Evolutionary conservation across 345 rosid species (phyloP).

Genomic region (Fremontodendron californicum): DNA sequence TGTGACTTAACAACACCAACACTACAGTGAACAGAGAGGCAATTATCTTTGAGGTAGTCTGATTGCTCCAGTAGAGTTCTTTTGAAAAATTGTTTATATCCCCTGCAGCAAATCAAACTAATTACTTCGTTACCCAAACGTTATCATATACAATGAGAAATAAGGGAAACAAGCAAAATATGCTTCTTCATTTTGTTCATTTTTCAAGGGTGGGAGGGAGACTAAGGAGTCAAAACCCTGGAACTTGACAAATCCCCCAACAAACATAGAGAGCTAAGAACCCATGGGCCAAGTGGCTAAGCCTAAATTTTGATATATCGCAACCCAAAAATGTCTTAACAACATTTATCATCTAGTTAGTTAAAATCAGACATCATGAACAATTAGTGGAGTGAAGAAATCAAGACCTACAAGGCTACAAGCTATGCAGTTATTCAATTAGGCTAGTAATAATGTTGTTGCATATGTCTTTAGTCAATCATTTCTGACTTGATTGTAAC

Average conservation of each 20-base stretch:
- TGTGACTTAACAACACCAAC: slow-evolving; percentile 61
- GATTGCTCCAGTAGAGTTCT: slow-evolving; percentile 46
- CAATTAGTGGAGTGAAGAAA: background rate
- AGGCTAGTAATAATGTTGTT: background rate
- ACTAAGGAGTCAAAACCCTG: background rate
- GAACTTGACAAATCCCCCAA: background rate
- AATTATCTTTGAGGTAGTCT: slow-evolving; percentile 49
- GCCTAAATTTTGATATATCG: background rate
- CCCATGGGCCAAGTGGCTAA: background rate
- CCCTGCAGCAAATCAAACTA: slow-evolving; percentile 37
- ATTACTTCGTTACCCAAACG: background rate
- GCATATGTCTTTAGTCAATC: background rate
- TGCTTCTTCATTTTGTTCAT: background rate
- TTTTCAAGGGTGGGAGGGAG: background rate
- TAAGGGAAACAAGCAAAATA: background rate
- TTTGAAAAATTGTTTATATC: slow-evolving; percentile 59
- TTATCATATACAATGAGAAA: background rate
- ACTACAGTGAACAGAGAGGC: slow-evolving; percentile 48
- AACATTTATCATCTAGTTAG: background rate
- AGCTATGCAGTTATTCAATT: background rate
- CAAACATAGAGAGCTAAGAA: background rate
- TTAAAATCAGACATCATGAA: background rate
- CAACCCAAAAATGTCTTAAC: background rate
- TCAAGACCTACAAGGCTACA: background rate
- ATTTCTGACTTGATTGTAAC: background rate